Conservation (phyloP, 1,284 basidiomycete genomes). For the Boletus semigastroideus region DNA sequence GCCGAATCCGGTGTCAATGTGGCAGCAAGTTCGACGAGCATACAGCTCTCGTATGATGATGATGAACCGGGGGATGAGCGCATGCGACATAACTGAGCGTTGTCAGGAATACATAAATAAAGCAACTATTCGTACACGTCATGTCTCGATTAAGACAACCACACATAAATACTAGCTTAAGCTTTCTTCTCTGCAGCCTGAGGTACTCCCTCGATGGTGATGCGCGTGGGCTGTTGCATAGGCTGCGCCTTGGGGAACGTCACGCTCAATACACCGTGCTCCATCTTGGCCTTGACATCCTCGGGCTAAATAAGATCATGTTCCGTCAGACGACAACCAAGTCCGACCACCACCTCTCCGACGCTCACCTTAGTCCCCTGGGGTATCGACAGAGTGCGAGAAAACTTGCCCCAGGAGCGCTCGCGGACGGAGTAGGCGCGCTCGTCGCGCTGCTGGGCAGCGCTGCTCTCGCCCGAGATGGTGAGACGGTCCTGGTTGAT, state of each 20-base stretch:
- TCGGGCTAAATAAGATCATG: slow-evolving; percentile 32
- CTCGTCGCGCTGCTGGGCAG: slow-evolving; percentile 37
- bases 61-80: too few species aligned
- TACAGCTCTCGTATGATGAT: too few species aligned
- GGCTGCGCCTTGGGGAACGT: slow-evolving; percentile 43
- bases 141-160: neutral
- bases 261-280: slow-evolving; percentile 43
- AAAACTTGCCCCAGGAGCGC: slow-evolving; percentile 47
- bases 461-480: slow-evolving; percentile 44
- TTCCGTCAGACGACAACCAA: neutral
- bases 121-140: slow-evolving; percentile 9
- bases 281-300: slow-evolving; percentile 44
- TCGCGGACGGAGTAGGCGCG: slow-evolving; percentile 50
- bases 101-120: neutral
- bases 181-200: neutral
- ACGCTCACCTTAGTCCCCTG: slow-evolving; percentile 45
- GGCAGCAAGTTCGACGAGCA: too few species aligned
- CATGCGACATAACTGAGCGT: too few species aligned
- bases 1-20: too few species aligned
- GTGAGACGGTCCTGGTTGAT: slow-evolving; percentile 43
- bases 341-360: neutral
- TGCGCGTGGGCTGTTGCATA: slow-evolving; percentile 37
- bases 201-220: slow-evolving; percentile 34
- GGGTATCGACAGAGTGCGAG: slow-evolving; percentile 46
- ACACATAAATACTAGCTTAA: neutral